phyloP scores from a whole-genome alignment of 1,139 yeast species.

The Suhomyces kunorum region DNA sequence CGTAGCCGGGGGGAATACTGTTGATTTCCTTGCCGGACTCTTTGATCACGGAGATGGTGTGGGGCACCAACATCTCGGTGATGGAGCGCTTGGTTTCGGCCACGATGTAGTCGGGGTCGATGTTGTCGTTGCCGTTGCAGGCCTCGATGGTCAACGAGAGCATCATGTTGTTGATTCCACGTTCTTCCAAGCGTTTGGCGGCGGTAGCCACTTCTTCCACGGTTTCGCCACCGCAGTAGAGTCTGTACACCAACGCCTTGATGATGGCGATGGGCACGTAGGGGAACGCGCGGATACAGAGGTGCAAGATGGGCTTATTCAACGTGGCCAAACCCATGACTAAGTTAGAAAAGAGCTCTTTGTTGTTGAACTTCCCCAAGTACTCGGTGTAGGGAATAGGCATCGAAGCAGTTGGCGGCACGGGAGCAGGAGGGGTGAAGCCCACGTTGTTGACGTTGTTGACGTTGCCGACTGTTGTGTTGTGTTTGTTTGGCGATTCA shows the following conservation, averaged over 20 bases:
- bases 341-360: constrained; percentile 59
- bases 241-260: constrained; percentile 72
- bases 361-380: constrained; percentile 34
- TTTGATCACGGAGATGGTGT: constrained; percentile 53
- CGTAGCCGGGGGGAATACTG: constrained; percentile 73
- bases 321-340: constrained; percentile 69
- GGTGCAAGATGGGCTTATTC: constrained; percentile 59
- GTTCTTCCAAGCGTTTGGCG: constrained; percentile 61
- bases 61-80: constrained; percentile 70
- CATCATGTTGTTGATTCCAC: constrained; percentile 94
- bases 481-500: constrained; percentile 22
- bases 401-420: background rate
- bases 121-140: constrained; percentile 69
- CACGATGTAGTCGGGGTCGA: constrained; percentile 66
- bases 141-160: constrained; percentile 90
- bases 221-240: constrained; percentile 91
- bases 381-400: constrained; percentile 21
- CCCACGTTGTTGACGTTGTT: constrained; percentile 11
- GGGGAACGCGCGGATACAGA: constrained; percentile 70
- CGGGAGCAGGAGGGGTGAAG: background rate
- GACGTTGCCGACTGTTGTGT: constrained; percentile 18
- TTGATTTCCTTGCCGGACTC: constrained; percentile 52
- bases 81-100: constrained; percentile 68
- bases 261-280: constrained; percentile 71
- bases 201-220: constrained; percentile 67